phyloP scores from a whole-genome alignment of 2,329 filamentous ascomycete species.

The Chrysoporthe puriensis region DNA sequence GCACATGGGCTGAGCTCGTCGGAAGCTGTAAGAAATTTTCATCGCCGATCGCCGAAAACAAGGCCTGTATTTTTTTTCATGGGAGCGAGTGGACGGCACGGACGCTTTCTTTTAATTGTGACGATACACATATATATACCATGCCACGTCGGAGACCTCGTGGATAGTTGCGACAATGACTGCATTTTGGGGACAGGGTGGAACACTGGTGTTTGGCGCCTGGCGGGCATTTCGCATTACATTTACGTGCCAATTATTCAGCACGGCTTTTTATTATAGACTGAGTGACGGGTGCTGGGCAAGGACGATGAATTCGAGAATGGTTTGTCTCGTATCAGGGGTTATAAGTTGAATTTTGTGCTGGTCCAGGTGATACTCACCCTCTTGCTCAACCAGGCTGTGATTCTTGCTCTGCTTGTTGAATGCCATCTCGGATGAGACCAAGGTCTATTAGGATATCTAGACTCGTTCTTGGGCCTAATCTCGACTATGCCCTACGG shows the following conservation, averaged over 20 bases:
- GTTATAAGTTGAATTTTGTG: background rate
- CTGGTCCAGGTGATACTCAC: background rate
- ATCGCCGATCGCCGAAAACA: conserved; percentile 1
- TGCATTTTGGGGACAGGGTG: conserved; percentile 22
- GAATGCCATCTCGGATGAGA: too few relatives aligned
- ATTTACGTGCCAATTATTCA: background rate
- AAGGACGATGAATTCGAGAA: background rate
- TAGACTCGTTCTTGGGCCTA: too few relatives aligned
- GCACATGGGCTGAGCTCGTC: conserved; percentile 67
- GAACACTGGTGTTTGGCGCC: conserved; percentile 28
- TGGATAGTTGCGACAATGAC: conserved; percentile 24
- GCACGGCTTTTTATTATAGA: background rate
- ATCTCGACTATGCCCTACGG: background rate
- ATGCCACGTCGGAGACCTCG: conserved; percentile 16
- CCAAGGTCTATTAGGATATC: too few relatives aligned
- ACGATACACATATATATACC: conserved; percentile 16
- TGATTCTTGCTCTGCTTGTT: too few relatives aligned
- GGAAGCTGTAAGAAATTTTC: conserved; percentile 22
- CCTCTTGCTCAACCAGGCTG: too few relatives aligned
- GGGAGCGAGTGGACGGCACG: conserved; percentile 1
- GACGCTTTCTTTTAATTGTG: background rate
- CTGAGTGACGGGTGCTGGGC: background rate
- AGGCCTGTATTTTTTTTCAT: conserved; percentile 22
- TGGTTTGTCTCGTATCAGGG: background rate
- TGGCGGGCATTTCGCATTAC: conserved; percentile 14